Percentiles rank a stretch among this genome's conserved stretches.
These are phyloP conservation scores for Hyphodiscus hymeniophilus DNA, from an alignment of 495 filamentous ascomycete species.

Conservation along the genomic window DNA sequence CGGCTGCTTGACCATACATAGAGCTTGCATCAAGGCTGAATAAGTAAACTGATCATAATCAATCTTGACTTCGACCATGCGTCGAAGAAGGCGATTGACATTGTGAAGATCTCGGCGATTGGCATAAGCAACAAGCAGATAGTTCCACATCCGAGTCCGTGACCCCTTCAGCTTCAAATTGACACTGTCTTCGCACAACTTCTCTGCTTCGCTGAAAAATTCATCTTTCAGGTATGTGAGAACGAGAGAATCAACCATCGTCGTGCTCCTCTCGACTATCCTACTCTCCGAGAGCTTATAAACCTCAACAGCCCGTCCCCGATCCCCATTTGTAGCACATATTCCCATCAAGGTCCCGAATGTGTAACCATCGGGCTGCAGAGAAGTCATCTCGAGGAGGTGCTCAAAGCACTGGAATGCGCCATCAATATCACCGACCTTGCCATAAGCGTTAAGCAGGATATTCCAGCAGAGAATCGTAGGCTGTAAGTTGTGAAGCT, in stretches of 20 bases:
- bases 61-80: conserved; percentile 52
- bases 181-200: conserved; percentile 37
- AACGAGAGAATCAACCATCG: conserved; percentile 58
- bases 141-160: conserved; percentile 68
- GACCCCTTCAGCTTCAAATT: conserved; percentile 29
- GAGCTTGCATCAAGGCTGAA: conserved; percentile 60
- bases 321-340: conserved; percentile 64
- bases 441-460: conserved; percentile 61
- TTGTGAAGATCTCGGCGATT: conserved; percentile 52
- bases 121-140: conserved; percentile 60
- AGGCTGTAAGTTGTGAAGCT: conserved; percentile 44
- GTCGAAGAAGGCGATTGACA: conserved; percentile 49
- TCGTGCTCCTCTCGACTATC: conserved; percentile 29
- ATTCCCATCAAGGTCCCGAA: conserved; percentile 67
- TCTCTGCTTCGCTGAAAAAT: conserved; percentile 50
- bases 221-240: conserved; percentile 61
- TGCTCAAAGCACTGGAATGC: conserved; percentile 51
- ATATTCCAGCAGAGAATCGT: conserved; percentile 63
- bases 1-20: conserved; percentile 51
- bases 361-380: conserved; percentile 48
- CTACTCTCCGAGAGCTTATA: conserved; percentile 42
- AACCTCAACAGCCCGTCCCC: conserved; percentile 56
- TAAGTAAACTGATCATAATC: conserved; percentile 65
- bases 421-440: conserved; percentile 54
- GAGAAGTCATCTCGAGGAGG: conserved; percentile 33